A percentile compares a stretch with the other conserved stretches of the same genome.
These are phyloP conservation scores for Cyberlindnera veronae DNA, from an alignment of 805 yeast genomes.

Conservation along the genomic window DNA sequence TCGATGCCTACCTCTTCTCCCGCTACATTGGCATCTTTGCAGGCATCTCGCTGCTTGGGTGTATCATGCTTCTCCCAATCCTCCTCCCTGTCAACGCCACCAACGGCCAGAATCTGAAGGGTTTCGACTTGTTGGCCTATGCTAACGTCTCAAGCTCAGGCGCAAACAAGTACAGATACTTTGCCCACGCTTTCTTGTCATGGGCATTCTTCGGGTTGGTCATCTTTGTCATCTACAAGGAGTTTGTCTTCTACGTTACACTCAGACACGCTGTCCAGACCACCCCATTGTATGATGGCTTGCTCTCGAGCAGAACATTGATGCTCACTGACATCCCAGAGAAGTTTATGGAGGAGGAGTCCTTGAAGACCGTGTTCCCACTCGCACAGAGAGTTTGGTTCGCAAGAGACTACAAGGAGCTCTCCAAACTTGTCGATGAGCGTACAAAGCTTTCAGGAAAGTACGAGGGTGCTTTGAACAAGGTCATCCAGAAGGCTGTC, in stretches of 20 bases:
- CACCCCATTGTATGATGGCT: constrained; percentile 67
- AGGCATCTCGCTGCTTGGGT: constrained; percentile 16
- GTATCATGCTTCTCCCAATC: constrained; percentile 41
- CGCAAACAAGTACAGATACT: constrained; percentile 54
- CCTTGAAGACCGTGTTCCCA: constrained; percentile 59
- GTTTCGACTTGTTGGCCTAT: constrained; percentile 63
- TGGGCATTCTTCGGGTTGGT: constrained; percentile 72
- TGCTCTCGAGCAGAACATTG: constrained; percentile 67
- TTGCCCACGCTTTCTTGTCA: constrained; percentile 72
- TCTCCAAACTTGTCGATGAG: constrained; percentile 55
- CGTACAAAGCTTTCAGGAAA: constrained; percentile 57
- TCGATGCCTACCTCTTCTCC: constrained; percentile 74
- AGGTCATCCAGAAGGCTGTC: constrained; percentile 56
- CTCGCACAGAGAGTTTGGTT: constrained; percentile 55
- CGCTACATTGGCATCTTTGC: constrained; percentile 59
- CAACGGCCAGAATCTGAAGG: constrained; percentile 50
- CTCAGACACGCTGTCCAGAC: constrained; percentile 73
- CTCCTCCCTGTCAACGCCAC: constrained; percentile 74
- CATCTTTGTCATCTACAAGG: constrained; percentile 66
- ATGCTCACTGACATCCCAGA: constrained; percentile 61
- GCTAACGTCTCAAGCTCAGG: constrained; percentile 45
- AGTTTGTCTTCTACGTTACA: constrained; percentile 64
- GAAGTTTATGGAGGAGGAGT: constrained; percentile 43
- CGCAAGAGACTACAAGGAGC: constrained; percentile 58
- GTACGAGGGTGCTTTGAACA: constrained; percentile 64